Conservation (phyloP, 345 rosid species). For the Moringa oleifera region DNA sequence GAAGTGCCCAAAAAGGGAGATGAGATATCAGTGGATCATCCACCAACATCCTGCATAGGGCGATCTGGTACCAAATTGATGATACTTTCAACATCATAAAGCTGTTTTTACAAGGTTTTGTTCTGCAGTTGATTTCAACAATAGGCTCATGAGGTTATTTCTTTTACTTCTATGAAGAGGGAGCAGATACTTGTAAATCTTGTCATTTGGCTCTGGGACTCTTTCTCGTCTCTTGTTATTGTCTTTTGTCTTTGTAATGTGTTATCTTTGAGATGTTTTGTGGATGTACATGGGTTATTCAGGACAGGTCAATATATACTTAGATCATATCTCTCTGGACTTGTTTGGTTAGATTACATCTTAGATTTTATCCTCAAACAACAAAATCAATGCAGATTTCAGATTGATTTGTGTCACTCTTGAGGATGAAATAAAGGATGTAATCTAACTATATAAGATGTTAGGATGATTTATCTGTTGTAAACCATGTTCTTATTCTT, state of each 20-base stretch:
- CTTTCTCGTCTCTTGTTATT: conserved; percentile 7
- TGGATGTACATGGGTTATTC: conserved; percentile 32
- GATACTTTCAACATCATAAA: neutral
- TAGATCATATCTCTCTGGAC: conserved; percentile 18
- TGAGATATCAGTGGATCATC: neutral
- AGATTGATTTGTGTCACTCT: no score
- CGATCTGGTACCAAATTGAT: neutral
- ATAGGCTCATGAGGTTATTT: conserved; percentile 20
- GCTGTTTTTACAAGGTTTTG: conserved; percentile 10
- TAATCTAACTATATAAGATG: no score
- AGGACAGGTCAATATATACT: conserved; percentile 19
- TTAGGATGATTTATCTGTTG: no score
- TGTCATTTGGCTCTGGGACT: conserved; percentile 21
- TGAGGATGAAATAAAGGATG: no score
- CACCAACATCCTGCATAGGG: neutral
- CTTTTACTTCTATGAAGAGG: conserved; percentile 22
- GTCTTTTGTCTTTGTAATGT: no score
- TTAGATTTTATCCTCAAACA: no score
- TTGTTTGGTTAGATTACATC: neutral
- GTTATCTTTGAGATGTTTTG: conserved; percentile 25
- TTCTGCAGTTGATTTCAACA: conserved; percentile 14
- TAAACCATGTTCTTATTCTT: no score
- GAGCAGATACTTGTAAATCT: conserved; percentile 35
- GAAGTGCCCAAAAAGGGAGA: no score
- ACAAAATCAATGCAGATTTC: no score